Base-by-base conservation (phyloP, 2,329 filamentous ascomycete species). In the Fusarium clavum region DNA sequence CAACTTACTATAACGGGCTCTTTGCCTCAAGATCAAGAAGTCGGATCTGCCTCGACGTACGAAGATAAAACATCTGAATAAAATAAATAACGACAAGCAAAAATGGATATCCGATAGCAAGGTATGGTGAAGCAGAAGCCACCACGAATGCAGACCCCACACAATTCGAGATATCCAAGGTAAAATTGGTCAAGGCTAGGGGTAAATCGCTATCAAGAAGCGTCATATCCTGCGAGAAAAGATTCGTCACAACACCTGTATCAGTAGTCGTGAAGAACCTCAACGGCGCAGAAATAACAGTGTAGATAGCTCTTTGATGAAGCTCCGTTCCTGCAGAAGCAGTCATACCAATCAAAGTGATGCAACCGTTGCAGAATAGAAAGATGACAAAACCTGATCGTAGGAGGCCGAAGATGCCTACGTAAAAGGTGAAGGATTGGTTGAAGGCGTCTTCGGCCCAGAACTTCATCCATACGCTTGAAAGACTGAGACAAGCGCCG, bases 11-110 rank as follows among this genome's bases (percentile, higher is more conserved):
- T 3, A 77, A 20, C 0, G 87, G 87, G 1, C 85, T 84, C 68
- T 90, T 90, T 2, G 86, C 83, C 74, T 91, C 89, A 2, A 91
- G 81, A 47, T 91, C 88, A 13, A 91, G 76, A 22, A 89, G 81
- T 51, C 88, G 83, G 10, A 91, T 75, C 73, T 91, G 88, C 0
- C 88, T 80, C 1, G 87, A 90, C 0, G 88, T 91, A 0, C 86
- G 81, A 4, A 91, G 81, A 69, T 91, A 91, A 51, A 88, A 82
- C 55, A 81, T 85, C 65, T 90, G 88, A 0, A 90, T 76, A 4
- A 80, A 62, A 57, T 84, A 90, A 1, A 89, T 64, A 1, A 83
- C 64, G 0, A 72, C 76, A 11, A 83, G 63, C 4, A 89, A 71
- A 5, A 86, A 76, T 0, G 87, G 87, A 60, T 89, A 86, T 0